These are phyloP conservation scores for Pseudopyrenochaeta lycopersici DNA, from an alignment of 2,329 filamentous ascomycete species.

Conservation along the genomic window DNA sequence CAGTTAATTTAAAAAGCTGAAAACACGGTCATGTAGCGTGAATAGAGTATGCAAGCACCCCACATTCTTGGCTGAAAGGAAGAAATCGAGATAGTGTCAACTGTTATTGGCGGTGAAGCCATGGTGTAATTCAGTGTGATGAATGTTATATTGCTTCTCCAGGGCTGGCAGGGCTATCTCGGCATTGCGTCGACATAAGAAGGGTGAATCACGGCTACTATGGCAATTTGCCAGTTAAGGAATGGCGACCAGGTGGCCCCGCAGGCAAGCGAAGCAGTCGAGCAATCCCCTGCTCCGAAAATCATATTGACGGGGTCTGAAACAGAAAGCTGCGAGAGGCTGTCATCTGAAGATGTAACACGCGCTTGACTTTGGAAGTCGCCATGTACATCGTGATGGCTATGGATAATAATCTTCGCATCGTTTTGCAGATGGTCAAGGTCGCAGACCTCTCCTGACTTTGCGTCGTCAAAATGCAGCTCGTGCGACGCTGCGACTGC, in stretches of 20 bases:
- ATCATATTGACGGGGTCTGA: no score
- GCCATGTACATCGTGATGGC: no score
- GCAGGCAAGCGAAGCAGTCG: not conserved
- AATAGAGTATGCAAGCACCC: conserved; percentile 11
- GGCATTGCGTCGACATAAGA: not conserved
- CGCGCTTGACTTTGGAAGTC: no score
- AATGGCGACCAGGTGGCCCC: not conserved
- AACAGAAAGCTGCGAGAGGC: no score
- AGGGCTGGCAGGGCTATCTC: not conserved
- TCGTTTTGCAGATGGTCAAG: no score
- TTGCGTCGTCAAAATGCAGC: no score
- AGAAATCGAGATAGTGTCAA: conserved; percentile 3
- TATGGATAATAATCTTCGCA: no score
- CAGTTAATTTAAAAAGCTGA: not conserved
- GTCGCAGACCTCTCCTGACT: no score
- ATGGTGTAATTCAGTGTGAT: not conserved
- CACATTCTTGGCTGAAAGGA: conserved; percentile 8
- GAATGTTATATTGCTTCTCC: not conserved
- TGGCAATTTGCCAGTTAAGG: not conserved
- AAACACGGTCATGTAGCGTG: conserved; percentile 1
- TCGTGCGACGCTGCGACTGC: no score
- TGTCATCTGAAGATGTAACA: no score
- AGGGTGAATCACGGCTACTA: not conserved
- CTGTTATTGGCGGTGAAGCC: conserved; percentile 1
- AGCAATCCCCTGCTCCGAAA: no score